A percentile compares a stretch with the other conserved stretches of the same genome.
These are phyloP conservation scores for Grigorovia transvaalensis DNA, from an alignment of 805 yeast species.

Conservation along the genomic window DNA sequence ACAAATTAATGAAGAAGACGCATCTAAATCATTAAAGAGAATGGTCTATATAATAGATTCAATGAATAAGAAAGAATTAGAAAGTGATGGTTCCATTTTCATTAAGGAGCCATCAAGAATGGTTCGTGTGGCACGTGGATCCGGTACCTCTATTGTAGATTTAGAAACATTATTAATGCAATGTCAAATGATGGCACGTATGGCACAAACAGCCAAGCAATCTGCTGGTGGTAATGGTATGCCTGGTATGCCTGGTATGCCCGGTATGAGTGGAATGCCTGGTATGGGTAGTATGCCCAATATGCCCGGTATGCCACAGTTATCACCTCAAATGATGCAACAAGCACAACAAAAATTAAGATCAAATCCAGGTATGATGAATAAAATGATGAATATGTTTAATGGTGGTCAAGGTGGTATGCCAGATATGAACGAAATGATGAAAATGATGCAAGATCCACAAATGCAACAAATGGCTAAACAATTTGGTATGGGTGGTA, in stretches of 20 bases:
- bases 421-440: slow-evolving; percentile 58
- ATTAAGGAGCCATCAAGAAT: slow-evolving; percentile 75
- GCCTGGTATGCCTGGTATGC: slow-evolving; percentile 13
- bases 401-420: slow-evolving; percentile 55
- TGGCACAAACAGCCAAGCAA: slow-evolving; percentile 66
- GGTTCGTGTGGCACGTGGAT: slow-evolving; percentile 84
- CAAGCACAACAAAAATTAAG: slow-evolving; percentile 52
- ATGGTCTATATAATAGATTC: slow-evolving; percentile 92
- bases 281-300: slow-evolving; percentile 55
- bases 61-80: slow-evolving; percentile 87
- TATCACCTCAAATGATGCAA: slow-evolving; percentile 34
- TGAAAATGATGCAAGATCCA: slow-evolving; percentile 47
- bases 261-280: slow-evolving; percentile 33
- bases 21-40: slow-evolving; percentile 68
- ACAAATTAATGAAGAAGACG: slow-evolving; percentile 87
- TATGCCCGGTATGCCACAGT: slow-evolving; percentile 40
- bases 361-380: slow-evolving; percentile 69
- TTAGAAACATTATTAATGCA: slow-evolving; percentile 90
- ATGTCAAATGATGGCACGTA: slow-evolving; percentile 85
- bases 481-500: slow-evolving; percentile 34
- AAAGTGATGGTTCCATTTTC: slow-evolving; percentile 77
- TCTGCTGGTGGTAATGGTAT: slow-evolving; percentile 31
- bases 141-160: slow-evolving; percentile 86
- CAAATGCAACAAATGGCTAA: slow-evolving; percentile 40
- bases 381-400: slow-evolving; percentile 60